A percentile compares a stretch with the other conserved stretches of the same genome.
Evolutionary conservation across 2,329 filamentous ascomycete species (phyloP).

Genomic region (Arthrobotrys entomopaga): DNA sequence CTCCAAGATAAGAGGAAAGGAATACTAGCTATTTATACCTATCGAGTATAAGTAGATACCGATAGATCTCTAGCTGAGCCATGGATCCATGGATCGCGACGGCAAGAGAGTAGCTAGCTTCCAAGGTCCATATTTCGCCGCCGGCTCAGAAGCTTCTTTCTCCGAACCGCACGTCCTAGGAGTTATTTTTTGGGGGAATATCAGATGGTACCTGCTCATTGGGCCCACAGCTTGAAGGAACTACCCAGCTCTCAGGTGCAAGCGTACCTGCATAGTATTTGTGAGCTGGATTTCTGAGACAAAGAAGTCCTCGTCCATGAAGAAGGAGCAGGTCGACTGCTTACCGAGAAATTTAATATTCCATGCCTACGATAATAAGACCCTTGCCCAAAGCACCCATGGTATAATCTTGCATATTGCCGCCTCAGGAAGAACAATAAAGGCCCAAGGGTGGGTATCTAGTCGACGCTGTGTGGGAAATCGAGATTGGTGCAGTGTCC

Average conservation of each 20-base stretch:
- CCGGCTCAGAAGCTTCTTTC: conserved; percentile 6
- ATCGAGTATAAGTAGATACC: not conserved
- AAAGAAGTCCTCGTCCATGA: too few species aligned
- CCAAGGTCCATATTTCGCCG: not conserved
- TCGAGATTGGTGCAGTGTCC: not conserved
- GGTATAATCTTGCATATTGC: not conserved
- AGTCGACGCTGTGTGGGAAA: too few species aligned
- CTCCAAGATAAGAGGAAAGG: not conserved
- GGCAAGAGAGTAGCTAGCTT: not conserved
- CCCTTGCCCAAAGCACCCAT: not conserved
- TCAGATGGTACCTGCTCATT: too few species aligned
- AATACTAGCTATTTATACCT: conserved; percentile 5
- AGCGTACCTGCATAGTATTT: not conserved
- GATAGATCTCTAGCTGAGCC: not conserved
- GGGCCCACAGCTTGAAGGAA: not conserved
- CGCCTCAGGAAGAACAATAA: not conserved
- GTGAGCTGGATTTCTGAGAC: too few species aligned
- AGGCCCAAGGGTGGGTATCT: not conserved
- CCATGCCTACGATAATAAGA: not conserved
- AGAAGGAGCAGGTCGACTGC: too few species aligned
- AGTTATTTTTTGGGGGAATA: not conserved
- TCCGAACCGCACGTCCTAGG: not conserved
- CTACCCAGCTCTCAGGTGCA: not conserved
- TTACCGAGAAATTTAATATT: too few species aligned
- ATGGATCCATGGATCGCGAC: not conserved